Base-by-base conservation (phyloP, 371 early-diverging fungal species). In the Synchytrium microbalum region DNA sequence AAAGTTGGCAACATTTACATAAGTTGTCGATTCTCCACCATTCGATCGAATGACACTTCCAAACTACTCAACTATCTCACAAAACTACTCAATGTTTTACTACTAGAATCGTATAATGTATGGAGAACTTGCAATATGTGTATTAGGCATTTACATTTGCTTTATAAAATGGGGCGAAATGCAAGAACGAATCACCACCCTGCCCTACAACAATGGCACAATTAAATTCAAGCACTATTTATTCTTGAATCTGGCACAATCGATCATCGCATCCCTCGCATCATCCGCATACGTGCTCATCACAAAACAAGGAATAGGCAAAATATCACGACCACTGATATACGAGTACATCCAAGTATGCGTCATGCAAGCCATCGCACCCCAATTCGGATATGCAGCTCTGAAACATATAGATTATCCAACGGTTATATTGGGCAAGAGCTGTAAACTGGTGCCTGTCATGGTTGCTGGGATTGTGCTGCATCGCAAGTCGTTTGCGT, bases 391-490 rank as follows among this genome's bases (percentile, higher is more conserved):
- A 13, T 95, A 94, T 75, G 91, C 88, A 19, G 84, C 95, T 10
- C 78, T 98, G 33, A 88, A 88, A 58, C 92, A 94, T 70, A 91
- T 99, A 67, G 93, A 95, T 75, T 99, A 96, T 76, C 97, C 96
- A 24, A 98, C 98, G 23, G 82, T 98, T 84, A 92, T 93, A 53
- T 79, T 99, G 32, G 95, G 95, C 61, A 96, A 98, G 73, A 92
- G 95, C 25, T 96, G 98, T 80, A 99, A 98, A 71, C 85, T 99
- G 32, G 83, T 99, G 5, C 99, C 99, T 1, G 94, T 98, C 30
- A 84, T 96, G 81, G 59, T 95, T 62, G 95, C 96, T 93, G 93
- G 91, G 75, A 84, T 92, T 57, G 56, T 98, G 27, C 81, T 99
- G 30, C 93, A 96, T 75, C 85, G 91, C 28, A 84, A 89, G 38